Percentiles rank a stretch among this genome's conserved stretches.
These are phyloP conservation scores for Lactifluus subvellereus DNA, from an alignment of 768 basidiomycete species.

Conservation along the genomic window DNA sequence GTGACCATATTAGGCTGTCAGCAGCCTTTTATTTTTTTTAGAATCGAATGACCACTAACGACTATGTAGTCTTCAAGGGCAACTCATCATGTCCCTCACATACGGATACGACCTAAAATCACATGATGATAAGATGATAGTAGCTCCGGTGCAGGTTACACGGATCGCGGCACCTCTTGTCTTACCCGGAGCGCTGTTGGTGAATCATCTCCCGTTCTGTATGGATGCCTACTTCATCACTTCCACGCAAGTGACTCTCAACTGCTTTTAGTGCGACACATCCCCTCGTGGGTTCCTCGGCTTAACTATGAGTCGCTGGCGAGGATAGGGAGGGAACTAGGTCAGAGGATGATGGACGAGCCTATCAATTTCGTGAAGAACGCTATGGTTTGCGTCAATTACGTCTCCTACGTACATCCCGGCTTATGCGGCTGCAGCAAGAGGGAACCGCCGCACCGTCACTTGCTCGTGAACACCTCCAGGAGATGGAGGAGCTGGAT, in stretches of 20 bases:
- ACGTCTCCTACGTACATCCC: too few relatives aligned
- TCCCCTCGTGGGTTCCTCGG: slow-evolving; percentile 14
- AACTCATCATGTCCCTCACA: neutral
- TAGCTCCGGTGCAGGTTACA: neutral
- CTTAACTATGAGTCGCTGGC: slow-evolving; percentile 1
- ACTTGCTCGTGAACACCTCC: slow-evolving; percentile 1
- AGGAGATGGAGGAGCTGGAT: neutral
- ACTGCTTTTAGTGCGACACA: slow-evolving; percentile 1
- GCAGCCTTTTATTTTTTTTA: neutral
- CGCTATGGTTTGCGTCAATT: neutral
- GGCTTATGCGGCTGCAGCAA: neutral
- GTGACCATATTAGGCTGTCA: neutral
- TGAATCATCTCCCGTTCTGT: slow-evolving; percentile 16
- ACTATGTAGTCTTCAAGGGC: neutral
- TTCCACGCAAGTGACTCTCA: neutral
- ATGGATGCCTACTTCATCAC: neutral
- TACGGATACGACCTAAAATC: slow-evolving; percentile 9
- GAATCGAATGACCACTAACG: neutral
- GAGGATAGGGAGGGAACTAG: neutral
- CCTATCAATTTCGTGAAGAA: neutral
- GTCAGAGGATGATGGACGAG: neutral
- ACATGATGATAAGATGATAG: neutral
- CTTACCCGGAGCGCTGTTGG: slow-evolving; percentile 3
- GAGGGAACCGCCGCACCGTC: neutral
- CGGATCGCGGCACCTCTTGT: neutral